These are phyloP conservation scores for Paraurostyla sp. DNA, from an alignment of 73 alveolate genomes.

Conservation along the genomic window DNA sequence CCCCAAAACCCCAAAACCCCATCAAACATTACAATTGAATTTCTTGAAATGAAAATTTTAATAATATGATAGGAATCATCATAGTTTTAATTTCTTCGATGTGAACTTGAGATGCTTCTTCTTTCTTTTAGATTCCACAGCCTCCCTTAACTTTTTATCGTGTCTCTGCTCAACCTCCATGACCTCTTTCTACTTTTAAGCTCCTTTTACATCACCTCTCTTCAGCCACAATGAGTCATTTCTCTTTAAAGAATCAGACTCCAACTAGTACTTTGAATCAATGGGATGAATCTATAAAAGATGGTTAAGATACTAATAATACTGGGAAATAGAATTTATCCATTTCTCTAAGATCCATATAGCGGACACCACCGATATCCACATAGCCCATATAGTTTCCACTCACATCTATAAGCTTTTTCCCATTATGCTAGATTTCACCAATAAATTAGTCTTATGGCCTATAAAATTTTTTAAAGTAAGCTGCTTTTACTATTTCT, in stretches of 20 bases:
- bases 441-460: slow-evolving; percentile 92
- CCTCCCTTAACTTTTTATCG: slow-evolving; percentile 45
- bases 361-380: slow-evolving; percentile 95
- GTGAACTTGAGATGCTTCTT: slow-evolving; percentile 25
- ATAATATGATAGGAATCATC: no score
- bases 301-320: not conserved
- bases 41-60: no score
- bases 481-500: slow-evolving; percentile 38
- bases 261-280: slow-evolving; percentile 55
- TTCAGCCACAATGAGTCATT: slow-evolving; percentile 72
- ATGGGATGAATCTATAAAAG: not conserved
- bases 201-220: slow-evolving; percentile 84
- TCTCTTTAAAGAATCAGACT: slow-evolving; percentile 84
- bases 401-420: slow-evolving; percentile 75
- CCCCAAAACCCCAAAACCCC: no score
- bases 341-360: slow-evolving; percentile 93
- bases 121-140: slow-evolving; percentile 24
- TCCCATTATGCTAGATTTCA: slow-evolving; percentile 80
- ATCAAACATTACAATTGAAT: no score
- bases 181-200: slow-evolving; percentile 91
- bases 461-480: not conserved
- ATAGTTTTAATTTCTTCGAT: no score
- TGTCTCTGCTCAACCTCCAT: slow-evolving; percentile 73
- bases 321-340: slow-evolving; percentile 59
- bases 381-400: slow-evolving; percentile 96